phyloP scores from a whole-genome alignment of 2,329 filamentous ascomycete genomes.

The Aspergillus sp. region DNA sequence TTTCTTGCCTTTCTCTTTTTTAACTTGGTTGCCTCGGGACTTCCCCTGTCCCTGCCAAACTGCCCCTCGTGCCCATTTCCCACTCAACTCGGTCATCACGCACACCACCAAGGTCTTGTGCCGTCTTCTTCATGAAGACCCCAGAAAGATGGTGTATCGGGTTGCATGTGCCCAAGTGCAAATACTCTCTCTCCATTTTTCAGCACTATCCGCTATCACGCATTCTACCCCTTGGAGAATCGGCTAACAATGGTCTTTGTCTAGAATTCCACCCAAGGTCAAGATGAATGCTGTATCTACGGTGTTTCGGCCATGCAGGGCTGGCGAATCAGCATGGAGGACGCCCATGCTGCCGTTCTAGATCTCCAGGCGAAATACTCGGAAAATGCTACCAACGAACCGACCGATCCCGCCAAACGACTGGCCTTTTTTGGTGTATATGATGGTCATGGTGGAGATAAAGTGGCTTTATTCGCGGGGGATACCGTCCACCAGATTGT shows the following conservation, averaged over 20 bases:
- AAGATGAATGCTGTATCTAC: constrained; percentile 87
- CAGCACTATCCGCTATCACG: no score
- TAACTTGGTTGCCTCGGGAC: neutral
- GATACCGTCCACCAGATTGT: constrained; percentile 91
- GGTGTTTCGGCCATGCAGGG: constrained; percentile 98
- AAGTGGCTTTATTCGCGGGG: constrained; percentile 87
- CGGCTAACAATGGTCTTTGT: constrained; percentile 7
- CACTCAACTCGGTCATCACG: neutral
- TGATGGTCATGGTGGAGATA: constrained; percentile 94
- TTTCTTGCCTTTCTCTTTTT: neutral
- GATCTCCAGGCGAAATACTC: constrained; percentile 62
- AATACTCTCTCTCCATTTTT: neutral
- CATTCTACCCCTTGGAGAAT: neutral
- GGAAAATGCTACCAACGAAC: constrained; percentile 42
- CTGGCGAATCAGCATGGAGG: constrained; percentile 99
- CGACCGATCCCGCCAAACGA: constrained; percentile 60
- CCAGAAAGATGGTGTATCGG: neutral
- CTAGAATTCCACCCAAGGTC: constrained; percentile 78
- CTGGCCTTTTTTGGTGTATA: constrained; percentile 97
- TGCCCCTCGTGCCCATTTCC: neutral
- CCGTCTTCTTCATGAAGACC: neutral
- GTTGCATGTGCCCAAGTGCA: neutral
- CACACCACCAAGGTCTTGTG: neutral
- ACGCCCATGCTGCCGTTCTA: constrained; percentile 82
- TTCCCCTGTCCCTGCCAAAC: neutral